Conservation (phyloP, 352 stramenopile species). For the Plasmopara halstedii region DNA sequence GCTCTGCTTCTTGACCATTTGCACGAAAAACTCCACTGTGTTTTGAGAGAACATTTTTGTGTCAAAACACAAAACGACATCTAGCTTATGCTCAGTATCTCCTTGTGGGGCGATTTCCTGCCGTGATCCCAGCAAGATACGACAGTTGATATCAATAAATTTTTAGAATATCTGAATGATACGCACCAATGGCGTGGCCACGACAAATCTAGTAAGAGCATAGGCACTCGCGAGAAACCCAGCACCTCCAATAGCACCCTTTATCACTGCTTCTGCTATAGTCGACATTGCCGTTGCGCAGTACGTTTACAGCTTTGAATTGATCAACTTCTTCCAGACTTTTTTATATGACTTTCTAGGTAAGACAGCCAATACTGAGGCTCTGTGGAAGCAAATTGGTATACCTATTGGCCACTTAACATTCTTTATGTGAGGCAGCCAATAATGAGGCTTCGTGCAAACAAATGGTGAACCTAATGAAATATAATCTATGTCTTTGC, state of each 20-base stretch:
- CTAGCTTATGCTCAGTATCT: slow-evolving; percentile 51
- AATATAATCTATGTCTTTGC: too few species aligned
- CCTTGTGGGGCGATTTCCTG: slow-evolving; percentile 50
- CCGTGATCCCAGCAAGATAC: slow-evolving; percentile 4
- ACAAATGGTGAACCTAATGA: slow-evolving; percentile 8
- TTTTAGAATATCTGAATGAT: background rate
- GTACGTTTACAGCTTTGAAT: too few species aligned
- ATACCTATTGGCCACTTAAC: too few species aligned
- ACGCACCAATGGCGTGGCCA: slow-evolving; percentile 58
- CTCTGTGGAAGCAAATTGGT: slow-evolving; percentile 6
- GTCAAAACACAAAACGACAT: slow-evolving; percentile 70
- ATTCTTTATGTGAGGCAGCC: background rate
- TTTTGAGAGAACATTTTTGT: slow-evolving; percentile 39
- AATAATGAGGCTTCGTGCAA: slow-evolving; percentile 7
- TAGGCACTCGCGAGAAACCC: slow-evolving; percentile 68
- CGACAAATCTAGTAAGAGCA: slow-evolving; percentile 78
- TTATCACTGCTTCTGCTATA: slow-evolving; percentile 51
- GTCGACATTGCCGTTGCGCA: slow-evolving; percentile 44
- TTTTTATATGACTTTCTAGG: too few species aligned
- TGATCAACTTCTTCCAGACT: slow-evolving; percentile 1
- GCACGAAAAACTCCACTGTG: slow-evolving; percentile 60
- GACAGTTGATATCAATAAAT: slow-evolving; percentile 3
- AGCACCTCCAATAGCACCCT: slow-evolving; percentile 58
- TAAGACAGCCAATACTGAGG: slow-evolving; percentile 6
- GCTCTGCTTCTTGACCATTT: slow-evolving; percentile 56